phyloP scores from a whole-genome alignment of 2,329 filamentous ascomycete genomes.

The Lecanosticta acicola region DNA sequence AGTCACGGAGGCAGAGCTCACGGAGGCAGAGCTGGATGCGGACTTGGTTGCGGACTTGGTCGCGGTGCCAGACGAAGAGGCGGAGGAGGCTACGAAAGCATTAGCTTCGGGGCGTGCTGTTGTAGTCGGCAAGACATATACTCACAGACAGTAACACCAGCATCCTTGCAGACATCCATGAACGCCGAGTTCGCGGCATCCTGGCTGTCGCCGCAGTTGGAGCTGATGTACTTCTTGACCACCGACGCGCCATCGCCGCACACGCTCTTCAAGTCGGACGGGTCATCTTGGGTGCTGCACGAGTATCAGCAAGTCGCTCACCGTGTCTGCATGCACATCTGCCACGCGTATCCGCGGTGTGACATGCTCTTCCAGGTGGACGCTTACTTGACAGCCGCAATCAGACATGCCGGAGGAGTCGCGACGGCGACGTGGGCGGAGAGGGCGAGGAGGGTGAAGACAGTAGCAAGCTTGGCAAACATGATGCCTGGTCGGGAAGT shows the following conservation, averaged over 20 bases:
- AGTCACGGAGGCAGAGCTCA: slow-evolving; percentile 13
- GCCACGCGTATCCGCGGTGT: neutral
- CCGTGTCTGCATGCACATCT: slow-evolving; percentile 5
- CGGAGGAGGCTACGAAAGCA: slow-evolving; percentile 7
- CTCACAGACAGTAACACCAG: slow-evolving; percentile 30
- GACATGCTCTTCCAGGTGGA: neutral
- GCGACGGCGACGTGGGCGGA: slow-evolving; percentile 39
- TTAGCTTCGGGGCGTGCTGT: neutral
- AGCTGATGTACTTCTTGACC: slow-evolving; percentile 25
- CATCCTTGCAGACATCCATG: slow-evolving; percentile 28
- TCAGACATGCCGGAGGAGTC: slow-evolving; percentile 47
- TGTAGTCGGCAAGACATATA: neutral
- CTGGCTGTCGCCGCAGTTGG: slow-evolving; percentile 28
- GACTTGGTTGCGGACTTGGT: slow-evolving; percentile 8
- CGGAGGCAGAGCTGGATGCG: slow-evolving; percentile 10
- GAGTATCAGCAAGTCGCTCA: slow-evolving; percentile 1
- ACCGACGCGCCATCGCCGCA: slow-evolving; percentile 26
- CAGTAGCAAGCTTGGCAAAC: slow-evolving; percentile 41
- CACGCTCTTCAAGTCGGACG: slow-evolving; percentile 29
- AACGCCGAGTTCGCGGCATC: slow-evolving; percentile 29
- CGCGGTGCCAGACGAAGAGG: slow-evolving; percentile 7
- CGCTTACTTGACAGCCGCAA: slow-evolving; percentile 47
- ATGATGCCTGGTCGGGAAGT: slow-evolving; percentile 30
- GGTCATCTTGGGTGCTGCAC: slow-evolving; percentile 29
- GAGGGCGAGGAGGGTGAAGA: slow-evolving; percentile 42